Conservation (phyloP, 805 yeast genomes). For the Myxozyma neglecta region DNA sequence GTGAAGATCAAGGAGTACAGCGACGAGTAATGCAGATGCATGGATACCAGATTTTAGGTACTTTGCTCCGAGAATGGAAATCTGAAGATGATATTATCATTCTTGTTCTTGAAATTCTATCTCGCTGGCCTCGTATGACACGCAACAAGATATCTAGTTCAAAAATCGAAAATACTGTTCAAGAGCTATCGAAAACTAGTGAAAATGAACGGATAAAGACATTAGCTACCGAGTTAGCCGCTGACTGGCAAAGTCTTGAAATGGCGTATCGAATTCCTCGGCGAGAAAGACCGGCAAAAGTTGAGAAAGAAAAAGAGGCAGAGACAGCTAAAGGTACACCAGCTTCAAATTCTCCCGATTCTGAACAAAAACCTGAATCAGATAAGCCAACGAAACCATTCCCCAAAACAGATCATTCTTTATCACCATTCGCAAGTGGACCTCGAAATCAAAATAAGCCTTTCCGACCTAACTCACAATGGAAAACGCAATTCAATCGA, state of each 20-base stretch:
- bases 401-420: not conserved
- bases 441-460: constrained; percentile 2
- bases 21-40: constrained; percentile 70
- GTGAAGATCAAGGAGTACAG: constrained; percentile 53
- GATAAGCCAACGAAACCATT: not conserved
- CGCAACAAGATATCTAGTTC: constrained; percentile 74
- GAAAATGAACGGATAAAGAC: constrained; percentile 39
- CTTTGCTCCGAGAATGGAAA: constrained; percentile 50
- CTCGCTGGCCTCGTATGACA: constrained; percentile 68
- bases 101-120: constrained; percentile 58
- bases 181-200: constrained; percentile 42
- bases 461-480: not conserved
- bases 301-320: constrained; percentile 1
- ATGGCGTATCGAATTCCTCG: constrained; percentile 87
- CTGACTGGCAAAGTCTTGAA: constrained; percentile 70
- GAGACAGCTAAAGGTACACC: not conserved
- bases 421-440: constrained; percentile 1
- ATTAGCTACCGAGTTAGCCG: constrained; percentile 50
- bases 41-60: constrained; percentile 78
- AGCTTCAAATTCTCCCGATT: not conserved
- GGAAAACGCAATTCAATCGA: constrained; percentile 6
- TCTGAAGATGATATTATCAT: constrained; percentile 47
- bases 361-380: not conserved
- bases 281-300: constrained; percentile 38
- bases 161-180: constrained; percentile 65